Evolutionary conservation across 176 grass and related monocot genomes (phyloP).

Genomic region (Juncus inflexus): DNA sequence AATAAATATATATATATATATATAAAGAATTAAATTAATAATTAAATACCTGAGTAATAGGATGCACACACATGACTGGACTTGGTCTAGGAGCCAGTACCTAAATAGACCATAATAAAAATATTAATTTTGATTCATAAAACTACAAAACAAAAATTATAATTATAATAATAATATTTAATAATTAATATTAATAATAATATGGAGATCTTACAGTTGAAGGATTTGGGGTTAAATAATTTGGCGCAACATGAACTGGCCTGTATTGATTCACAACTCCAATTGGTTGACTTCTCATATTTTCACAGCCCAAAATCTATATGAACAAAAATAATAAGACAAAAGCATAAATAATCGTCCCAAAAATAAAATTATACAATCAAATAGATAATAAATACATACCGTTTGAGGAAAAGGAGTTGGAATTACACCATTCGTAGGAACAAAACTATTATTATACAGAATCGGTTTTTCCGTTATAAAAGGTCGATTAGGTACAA

Average conservation of each 20-base stretch:
- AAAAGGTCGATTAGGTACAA: constrained; percentile 39
- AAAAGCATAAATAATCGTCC: neutral
- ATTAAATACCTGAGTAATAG: constrained; percentile 23
- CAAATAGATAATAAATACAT: neutral
- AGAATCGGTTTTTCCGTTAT: constrained; percentile 50
- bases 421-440: constrained; percentile 44
- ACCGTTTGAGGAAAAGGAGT: constrained; percentile 26
- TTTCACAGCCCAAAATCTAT: constrained; percentile 27
- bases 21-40: neutral
- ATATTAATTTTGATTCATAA: constrained; percentile 2
- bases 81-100: constrained; percentile 21
- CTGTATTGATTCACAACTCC: constrained; percentile 18
- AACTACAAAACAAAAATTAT: constrained; percentile 4
- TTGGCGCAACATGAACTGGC: constrained; percentile 19
- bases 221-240: constrained; percentile 23
- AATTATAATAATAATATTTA: constrained; percentile 6
- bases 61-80: constrained; percentile 22
- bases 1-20: too few relatives aligned
- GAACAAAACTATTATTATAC: constrained; percentile 49
- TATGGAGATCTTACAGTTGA: constrained; percentile 18
- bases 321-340: constrained; percentile 8
- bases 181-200: constrained; percentile 8
- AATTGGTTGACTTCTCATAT: constrained; percentile 10
- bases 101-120: constrained; percentile 3
- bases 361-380: neutral